phyloP scores from a whole-genome alignment of 2,329 filamentous ascomycete genomes.

The Trichoderma sp. region DNA sequence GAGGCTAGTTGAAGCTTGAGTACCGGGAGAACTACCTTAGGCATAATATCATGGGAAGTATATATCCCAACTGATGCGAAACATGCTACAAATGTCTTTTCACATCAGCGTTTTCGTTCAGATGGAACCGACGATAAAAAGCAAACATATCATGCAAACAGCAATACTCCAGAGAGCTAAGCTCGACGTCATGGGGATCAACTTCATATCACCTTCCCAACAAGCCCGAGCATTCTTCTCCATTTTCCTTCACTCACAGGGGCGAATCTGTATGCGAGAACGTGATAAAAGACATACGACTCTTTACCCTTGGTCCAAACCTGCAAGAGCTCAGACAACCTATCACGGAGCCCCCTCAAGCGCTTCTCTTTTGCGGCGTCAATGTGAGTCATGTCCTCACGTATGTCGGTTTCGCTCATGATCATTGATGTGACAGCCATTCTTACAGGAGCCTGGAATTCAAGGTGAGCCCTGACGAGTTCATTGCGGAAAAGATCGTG shows the following conservation, averaged over 20 bases:
- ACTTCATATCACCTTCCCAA: neutral
- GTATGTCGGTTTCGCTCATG: neutral
- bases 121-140: conserved; percentile 6
- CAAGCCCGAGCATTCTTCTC: neutral
- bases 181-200: neutral
- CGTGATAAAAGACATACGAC: conserved; percentile 5
- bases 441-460: neutral
- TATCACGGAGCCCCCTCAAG: neutral
- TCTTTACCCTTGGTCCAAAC: neutral
- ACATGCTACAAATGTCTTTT: too few relatives aligned
- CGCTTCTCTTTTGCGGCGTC: conserved; percentile 3
- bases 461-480: neutral
- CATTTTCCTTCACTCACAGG: neutral
- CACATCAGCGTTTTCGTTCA: neutral
- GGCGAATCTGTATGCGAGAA: neutral
- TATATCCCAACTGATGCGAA: neutral
- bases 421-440: neutral
- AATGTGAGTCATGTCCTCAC: neutral
- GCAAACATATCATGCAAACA: conserved; percentile 11
- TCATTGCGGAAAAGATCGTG: conserved; percentile 1
- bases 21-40: neutral
- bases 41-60: too few relatives aligned
- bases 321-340: neutral
- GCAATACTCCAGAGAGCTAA: neutral
- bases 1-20: neutral